Evolutionary conservation across 345 rosid species (phyloP).

Genomic region (Arabidopsis suecica): DNA sequence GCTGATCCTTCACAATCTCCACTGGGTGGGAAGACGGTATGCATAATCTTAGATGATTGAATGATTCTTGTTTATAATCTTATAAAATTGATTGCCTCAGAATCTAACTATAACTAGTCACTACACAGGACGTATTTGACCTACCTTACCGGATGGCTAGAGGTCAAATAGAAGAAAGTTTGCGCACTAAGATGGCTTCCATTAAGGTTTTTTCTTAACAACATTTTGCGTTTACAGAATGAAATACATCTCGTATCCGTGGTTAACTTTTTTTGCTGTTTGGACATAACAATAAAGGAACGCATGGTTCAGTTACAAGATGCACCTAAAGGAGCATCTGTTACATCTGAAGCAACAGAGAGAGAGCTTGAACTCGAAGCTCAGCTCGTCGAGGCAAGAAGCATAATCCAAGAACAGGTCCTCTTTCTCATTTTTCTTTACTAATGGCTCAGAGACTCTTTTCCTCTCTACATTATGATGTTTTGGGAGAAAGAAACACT

Average conservation of each 20-base stretch:
- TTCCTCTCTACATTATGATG: constrained; percentile 4
- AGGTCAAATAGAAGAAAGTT: constrained; percentile 97
- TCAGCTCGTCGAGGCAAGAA: constrained; percentile 98
- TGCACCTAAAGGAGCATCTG: constrained; percentile 87
- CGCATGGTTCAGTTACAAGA: constrained; percentile 89
- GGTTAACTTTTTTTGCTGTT: constrained; percentile 23
- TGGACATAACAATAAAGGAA: constrained; percentile 32
- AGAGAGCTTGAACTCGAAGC: constrained; percentile 99
- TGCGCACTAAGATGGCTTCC: constrained; percentile 92
- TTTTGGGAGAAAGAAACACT: constrained; percentile 3
- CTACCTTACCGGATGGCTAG: constrained; percentile 93
- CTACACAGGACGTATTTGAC: constrained; percentile 85
- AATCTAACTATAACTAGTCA: constrained; percentile 13
- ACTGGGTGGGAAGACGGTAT: constrained; percentile 92
- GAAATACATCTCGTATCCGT: neutral
- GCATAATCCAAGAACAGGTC: constrained; percentile 99
- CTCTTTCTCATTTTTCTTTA: neutral
- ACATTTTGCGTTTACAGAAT: neutral
- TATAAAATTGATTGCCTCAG: neutral
- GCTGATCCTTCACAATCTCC: constrained; percentile 84
- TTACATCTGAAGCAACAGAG: constrained; percentile 94
- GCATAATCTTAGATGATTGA: neutral
- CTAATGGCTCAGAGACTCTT: neutral
- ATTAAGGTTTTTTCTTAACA: constrained; percentile 63
- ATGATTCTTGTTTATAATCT: neutral